phyloP scores from a whole-genome alignment of 2,329 filamentous ascomycete species.

The Botrytis porri region DNA sequence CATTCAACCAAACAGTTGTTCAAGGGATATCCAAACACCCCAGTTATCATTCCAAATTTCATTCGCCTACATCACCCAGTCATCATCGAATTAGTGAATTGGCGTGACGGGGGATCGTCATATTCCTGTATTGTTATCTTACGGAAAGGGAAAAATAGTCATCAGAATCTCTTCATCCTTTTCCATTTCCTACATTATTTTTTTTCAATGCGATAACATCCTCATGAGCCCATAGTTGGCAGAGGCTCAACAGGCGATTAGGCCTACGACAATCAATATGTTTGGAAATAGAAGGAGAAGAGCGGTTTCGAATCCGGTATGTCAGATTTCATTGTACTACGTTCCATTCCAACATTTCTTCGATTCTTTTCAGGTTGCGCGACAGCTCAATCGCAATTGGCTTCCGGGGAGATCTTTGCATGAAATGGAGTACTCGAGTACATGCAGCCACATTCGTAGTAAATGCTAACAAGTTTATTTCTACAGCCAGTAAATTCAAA shows the following conservation, averaged over 20 bases:
- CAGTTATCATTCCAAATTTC: conserved; percentile 18
- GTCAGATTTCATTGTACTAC: conserved; percentile 24
- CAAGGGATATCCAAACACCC: not conserved
- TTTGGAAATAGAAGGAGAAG: conserved; percentile 40
- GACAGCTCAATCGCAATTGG: conserved; percentile 13
- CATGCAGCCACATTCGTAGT: conserved; percentile 19
- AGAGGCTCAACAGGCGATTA: conserved; percentile 30
- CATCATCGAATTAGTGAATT: conserved; percentile 7
- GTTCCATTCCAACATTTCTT: conserved; percentile 14
- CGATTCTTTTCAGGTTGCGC: not conserved
- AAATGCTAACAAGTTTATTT: conserved; percentile 28
- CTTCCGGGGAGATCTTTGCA: not conserved
- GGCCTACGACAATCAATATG: conserved; percentile 32
- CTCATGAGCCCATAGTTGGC: conserved; percentile 38
- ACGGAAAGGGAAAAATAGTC: not conserved
- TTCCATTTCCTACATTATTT: conserved; percentile 12
- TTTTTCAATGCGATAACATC: conserved; percentile 35
- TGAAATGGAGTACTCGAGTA: not conserved
- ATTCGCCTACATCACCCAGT: conserved; percentile 24
- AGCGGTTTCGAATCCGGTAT: conserved; percentile 44
- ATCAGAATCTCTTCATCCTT: not conserved
- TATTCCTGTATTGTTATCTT: not conserved
- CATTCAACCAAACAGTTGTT: not conserved
- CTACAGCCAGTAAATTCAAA: conserved; percentile 60
- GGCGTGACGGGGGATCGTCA: not conserved